phyloP scores from a whole-genome alignment of 345 rosid genomes.

The Iberis pinnata region DNA sequence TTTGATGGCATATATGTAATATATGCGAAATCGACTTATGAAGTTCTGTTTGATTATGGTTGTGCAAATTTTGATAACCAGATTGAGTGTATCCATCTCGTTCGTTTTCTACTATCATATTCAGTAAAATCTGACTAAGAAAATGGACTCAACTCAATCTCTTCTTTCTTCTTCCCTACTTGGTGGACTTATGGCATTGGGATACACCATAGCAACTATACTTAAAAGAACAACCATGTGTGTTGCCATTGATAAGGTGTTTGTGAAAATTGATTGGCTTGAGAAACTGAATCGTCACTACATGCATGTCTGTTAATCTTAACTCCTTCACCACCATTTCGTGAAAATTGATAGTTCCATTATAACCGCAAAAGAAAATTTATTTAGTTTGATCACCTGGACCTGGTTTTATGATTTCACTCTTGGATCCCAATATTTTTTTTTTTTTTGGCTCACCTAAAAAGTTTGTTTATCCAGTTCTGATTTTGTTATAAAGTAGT shows the following conservation, averaged over 20 bases:
- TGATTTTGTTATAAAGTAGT: conserved; percentile 6
- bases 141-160: too few relatives aligned
- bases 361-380: background rate
- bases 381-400: conserved; percentile 1
- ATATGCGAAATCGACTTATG: too few relatives aligned
- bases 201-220: conserved; percentile 92
- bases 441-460: too few relatives aligned
- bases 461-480: background rate
- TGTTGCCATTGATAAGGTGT: conserved; percentile 69
- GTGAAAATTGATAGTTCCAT: background rate
- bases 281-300: conserved; percentile 82
- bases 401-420: too few relatives aligned
- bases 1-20: too few relatives aligned
- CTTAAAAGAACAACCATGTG: conserved; percentile 86
- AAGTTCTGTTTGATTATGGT: too few relatives aligned
- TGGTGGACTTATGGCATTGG: conserved; percentile 98
- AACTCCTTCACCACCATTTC: conserved; percentile 3
- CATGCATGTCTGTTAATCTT: conserved; percentile 57
- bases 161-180: too few relatives aligned
- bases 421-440: conserved; percentile 4
- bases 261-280: conserved; percentile 90
- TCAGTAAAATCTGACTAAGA: too few relatives aligned
- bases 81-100: too few relatives aligned
- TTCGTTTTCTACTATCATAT: too few relatives aligned
- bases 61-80: too few relatives aligned